Conservation (phyloP, 225 moss, liverwort and hornwort species). For the Thuidium tamariscinum region DNA sequence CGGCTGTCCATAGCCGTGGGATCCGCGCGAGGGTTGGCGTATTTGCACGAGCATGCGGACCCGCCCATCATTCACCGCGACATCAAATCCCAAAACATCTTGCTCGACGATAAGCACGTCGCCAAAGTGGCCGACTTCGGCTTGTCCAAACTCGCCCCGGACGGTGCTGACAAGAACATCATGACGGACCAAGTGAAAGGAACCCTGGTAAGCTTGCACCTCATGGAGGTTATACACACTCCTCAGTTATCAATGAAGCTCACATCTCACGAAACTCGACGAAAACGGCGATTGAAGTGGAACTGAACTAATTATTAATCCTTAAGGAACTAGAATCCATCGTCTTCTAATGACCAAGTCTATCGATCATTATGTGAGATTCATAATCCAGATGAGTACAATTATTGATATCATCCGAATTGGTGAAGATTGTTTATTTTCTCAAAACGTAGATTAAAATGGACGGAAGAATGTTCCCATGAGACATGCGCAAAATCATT, state of each 20-base stretch:
- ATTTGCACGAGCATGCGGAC: conserved; percentile 61
- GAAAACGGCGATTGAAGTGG: not conserved
- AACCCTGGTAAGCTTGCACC: conserved; percentile 47
- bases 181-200: conserved; percentile 65
- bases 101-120: conserved; percentile 50
- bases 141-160: conserved; percentile 66
- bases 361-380: not conserved
- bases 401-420: not conserved
- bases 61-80: conserved; percentile 87
- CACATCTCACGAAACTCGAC: not conserved
- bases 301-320: not conserved
- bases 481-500: not conserved
- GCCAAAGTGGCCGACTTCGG: conserved; percentile 98
- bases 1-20: conserved; percentile 67
- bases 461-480: not conserved
- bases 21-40: conserved; percentile 68
- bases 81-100: conserved; percentile 70
- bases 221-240: too few relatives aligned
- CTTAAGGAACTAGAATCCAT: not conserved
- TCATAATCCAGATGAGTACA: not conserved
- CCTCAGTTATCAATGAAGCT: not conserved
- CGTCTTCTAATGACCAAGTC: not conserved
- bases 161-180: conserved; percentile 44
- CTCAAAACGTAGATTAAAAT: not conserved
- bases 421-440: not conserved